Evolutionary conservation across 2,329 filamentous ascomycete species (phyloP).

Genomic region (Xylaria sp.): DNA sequence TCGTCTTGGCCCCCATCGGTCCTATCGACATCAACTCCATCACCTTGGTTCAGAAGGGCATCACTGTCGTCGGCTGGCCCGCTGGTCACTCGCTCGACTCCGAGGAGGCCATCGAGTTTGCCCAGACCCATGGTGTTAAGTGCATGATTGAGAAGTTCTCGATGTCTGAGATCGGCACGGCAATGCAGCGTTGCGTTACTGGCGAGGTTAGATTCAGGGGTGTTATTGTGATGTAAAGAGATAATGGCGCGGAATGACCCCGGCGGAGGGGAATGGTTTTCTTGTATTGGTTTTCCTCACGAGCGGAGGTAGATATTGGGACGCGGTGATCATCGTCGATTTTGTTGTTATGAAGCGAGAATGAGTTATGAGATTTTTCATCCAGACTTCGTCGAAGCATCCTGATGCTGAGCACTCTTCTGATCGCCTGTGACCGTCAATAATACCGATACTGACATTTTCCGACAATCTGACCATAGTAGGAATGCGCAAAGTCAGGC

Average conservation of each 20-base stretch:
- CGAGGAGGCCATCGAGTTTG: slow-evolving; percentile 18
- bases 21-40: slow-evolving; percentile 6
- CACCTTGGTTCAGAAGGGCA: slow-evolving; percentile 14
- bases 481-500: not conserved
- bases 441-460: not conserved
- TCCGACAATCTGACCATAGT: not conserved
- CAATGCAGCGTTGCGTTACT: slow-evolving; percentile 18
- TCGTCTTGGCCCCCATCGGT: slow-evolving; percentile 18
- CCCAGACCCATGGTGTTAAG: slow-evolving; percentile 9
- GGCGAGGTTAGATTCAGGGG: not conserved
- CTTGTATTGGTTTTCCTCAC: not conserved
- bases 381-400: not conserved
- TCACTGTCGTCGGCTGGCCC: slow-evolving; percentile 19
- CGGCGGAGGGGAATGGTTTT: not conserved
- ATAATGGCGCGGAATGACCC: not conserved
- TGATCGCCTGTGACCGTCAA: not conserved
- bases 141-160: slow-evolving; percentile 18
- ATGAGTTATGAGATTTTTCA: not conserved
- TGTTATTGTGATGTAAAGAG: not conserved
- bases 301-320: not conserved
- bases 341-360: not conserved
- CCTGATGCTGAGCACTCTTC: not conserved
- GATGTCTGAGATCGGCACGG: slow-evolving; percentile 5
- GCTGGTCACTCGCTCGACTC: slow-evolving; percentile 9
- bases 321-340: not conserved